A percentile compares a stretch with the other conserved stretches of the same genome.
These are phyloP conservation scores for Alternaria gaisen DNA, from an alignment of 2,329 filamentous ascomycete genomes.

Conservation along the genomic window DNA sequence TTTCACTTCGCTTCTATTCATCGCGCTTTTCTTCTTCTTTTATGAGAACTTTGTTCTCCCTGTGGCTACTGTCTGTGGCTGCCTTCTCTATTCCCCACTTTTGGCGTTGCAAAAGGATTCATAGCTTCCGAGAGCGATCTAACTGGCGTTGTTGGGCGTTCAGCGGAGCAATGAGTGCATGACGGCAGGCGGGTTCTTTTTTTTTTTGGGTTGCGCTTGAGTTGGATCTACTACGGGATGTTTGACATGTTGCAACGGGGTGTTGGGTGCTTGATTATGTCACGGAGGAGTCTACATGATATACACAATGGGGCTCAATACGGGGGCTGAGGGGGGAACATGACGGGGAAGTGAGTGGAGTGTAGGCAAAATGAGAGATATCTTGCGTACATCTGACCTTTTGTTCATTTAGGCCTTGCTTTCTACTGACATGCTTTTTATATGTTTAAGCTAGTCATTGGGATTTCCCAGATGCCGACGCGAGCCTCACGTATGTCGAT, in stretches of 20 bases:
- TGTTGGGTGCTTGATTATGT: background rate
- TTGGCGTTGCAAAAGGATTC: slow-evolving; percentile 24
- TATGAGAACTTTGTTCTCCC: slow-evolving; percentile 4
- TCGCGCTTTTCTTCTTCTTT: slow-evolving; percentile 11
- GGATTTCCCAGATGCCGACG: background rate
- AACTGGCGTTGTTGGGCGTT: slow-evolving; percentile 8
- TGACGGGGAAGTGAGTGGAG: background rate
- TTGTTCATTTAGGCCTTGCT: background rate
- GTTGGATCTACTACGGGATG: slow-evolving; percentile 1
- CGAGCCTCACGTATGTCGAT: background rate
- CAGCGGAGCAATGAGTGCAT: slow-evolving; percentile 4
- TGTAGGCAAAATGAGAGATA: slow-evolving; percentile 4
- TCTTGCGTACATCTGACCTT: background rate
- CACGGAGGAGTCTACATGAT: background rate
- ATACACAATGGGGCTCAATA: slow-evolving; percentile 1
- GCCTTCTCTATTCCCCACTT: slow-evolving; percentile 14
- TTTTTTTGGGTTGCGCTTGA: background rate
- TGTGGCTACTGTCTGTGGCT: background rate
- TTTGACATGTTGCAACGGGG: background rate
- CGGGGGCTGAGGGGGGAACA: background rate
- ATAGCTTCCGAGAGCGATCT: slow-evolving; percentile 14
- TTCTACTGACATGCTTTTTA: background rate
- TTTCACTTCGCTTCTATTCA: slow-evolving; percentile 7
- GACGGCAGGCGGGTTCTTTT: slow-evolving; percentile 4
- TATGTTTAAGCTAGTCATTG: background rate